Base-by-base conservation (phyloP, 768 basidiomycete genomes). In the Panellus pusillus region DNA sequence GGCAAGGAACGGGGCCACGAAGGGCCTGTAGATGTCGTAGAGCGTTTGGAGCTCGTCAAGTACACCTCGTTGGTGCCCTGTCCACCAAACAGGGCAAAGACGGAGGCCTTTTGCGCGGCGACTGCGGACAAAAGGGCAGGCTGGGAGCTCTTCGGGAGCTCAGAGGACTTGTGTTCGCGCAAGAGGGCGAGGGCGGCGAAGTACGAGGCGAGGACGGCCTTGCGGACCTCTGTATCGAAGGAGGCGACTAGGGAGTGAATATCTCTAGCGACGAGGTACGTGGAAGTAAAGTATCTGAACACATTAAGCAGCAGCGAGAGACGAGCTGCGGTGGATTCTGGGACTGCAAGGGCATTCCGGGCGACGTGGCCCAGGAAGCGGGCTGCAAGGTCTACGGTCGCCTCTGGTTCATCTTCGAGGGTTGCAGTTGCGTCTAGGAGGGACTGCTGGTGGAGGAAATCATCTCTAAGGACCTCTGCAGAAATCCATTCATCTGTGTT, bases 61-160 rank as follows among this genome's bases (percentile, higher is more conserved):
- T 98, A 99, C 55, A 96, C 90, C 67, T 98, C 97, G 71, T 98
- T 98, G 54, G 89, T 92, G 53, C 97, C 97, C 72, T 99, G 97
- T 13, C 97, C 97, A 47, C 96, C 96, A 67, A 99, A 99, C 37
- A 99, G 76, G 47, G 93, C 96, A 72, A 89, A 98, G 63, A 98
- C 74, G 43, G 80, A 89, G 49, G 83, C 87, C 40, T 86, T 79
- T 42, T 82, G 80, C n/a, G 77, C 68, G 42, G 72, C 64, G 31
- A 83, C 82, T 36, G 87, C 85, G 11, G 75, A 69, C 52, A 95
- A 71, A 19, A 95, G 82, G 11, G 89, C 86, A 24, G 90, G 86
- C 43, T 80, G 55, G 11, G 86, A 80, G 29, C 80, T 72, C 28
- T 72, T 70, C 32, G 89, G 87, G 52, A 91, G 79, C 57, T 72